Percentiles rank a stretch among this genome's conserved stretches.
Conservation (phyloP, 208 protist species). For the Acanthamoeba healyi region DNA sequence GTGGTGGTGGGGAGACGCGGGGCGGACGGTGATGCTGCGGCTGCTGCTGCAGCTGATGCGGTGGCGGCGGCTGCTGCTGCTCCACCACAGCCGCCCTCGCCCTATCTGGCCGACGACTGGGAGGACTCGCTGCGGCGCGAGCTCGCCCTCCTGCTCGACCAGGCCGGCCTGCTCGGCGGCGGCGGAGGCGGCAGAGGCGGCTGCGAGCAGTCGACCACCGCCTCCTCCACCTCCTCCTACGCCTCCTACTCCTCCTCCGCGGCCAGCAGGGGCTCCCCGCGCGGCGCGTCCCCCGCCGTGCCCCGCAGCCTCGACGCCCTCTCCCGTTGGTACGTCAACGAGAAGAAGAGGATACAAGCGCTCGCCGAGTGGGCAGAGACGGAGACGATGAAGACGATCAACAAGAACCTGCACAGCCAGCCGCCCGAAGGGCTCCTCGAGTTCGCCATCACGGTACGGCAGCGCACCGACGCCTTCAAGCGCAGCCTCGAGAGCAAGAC, state of each 20-base stretch:
- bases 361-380: not conserved
- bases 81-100: not conserved
- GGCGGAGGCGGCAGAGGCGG: too few relatives aligned
- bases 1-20: not conserved
- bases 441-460: not conserved
- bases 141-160: not conserved
- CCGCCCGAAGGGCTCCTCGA: not conserved
- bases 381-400: not conserved
- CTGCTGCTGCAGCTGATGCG: too few relatives aligned
- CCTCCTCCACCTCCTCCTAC: too few relatives aligned
- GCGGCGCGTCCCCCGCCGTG: too few relatives aligned
- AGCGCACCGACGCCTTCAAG: not conserved
- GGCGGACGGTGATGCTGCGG: too few relatives aligned
- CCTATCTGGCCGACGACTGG: not conserved
- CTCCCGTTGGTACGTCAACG: not conserved
- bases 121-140: not conserved
- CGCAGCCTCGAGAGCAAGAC: too few relatives aligned
- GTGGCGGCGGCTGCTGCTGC: too few relatives aligned
- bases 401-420: not conserved
- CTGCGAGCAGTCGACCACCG: too few relatives aligned
- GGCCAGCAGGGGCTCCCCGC: too few relatives aligned
- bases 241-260: too few relatives aligned
- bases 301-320: too few relatives aligned
- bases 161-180: not conserved
- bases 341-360: not conserved